phyloP scores from a whole-genome alignment of 345 rosid species.

The Pugionium cornutum region DNA sequence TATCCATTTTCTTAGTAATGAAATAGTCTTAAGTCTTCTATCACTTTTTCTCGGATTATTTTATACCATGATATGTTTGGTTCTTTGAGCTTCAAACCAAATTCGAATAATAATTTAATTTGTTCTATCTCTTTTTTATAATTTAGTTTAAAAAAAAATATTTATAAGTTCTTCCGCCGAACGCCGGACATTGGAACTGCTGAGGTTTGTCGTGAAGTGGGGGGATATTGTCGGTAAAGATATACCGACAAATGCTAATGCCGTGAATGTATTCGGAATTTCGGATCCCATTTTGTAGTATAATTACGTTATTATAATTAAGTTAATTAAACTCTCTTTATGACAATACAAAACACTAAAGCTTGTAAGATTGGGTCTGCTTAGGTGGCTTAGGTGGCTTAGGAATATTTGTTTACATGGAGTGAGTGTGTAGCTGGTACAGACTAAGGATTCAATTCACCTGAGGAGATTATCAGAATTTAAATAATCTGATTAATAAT shows the following conservation, averaged over 20 bases:
- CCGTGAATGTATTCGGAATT: slow-evolving; percentile 30
- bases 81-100: slow-evolving; percentile 33
- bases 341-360: slow-evolving; percentile 35
- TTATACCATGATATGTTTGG: slow-evolving; percentile 25
- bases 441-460: slow-evolving; percentile 40
- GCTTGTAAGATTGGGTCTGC: slow-evolving; percentile 24
- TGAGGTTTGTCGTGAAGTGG: slow-evolving; percentile 37
- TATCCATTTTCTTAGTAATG: slow-evolving; percentile 29
- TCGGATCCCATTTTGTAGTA: background rate
- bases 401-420: slow-evolving; percentile 39
- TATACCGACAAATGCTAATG: slow-evolving; percentile 41
- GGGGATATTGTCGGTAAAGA: slow-evolving; percentile 24
- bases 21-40: slow-evolving; percentile 36
- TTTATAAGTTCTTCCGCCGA: slow-evolving; percentile 42
- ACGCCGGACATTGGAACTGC: slow-evolving; percentile 48
- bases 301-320: slow-evolving; percentile 17
- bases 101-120: slow-evolving; percentile 4
- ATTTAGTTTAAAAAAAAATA: background rate
- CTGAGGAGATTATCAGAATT: slow-evolving; percentile 30
- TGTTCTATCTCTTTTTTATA: slow-evolving; percentile 2
- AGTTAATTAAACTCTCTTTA: slow-evolving; percentile 21
- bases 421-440: slow-evolving; percentile 40
- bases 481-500: too few relatives aligned
- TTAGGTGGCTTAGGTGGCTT: slow-evolving; percentile 37
- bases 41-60: slow-evolving; percentile 32